Base-by-base conservation (phyloP, 1,139 yeast species). In the Sugiyamaella castrensis region DNA sequence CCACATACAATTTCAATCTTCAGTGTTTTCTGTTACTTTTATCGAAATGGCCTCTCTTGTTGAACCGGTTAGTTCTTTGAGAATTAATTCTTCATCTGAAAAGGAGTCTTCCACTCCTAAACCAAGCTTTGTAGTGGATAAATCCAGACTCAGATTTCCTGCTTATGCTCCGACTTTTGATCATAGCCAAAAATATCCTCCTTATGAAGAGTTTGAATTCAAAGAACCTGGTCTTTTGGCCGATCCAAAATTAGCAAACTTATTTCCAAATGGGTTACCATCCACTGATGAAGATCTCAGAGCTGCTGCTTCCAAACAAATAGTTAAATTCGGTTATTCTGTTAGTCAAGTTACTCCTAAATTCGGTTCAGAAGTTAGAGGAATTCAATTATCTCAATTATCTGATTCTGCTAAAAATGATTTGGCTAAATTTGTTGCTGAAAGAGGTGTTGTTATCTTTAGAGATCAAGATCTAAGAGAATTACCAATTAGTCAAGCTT, bases 401-500 rank as follows among this genome's bases (percentile, higher is more conserved):
- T 64, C 70, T 42, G 72, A 73, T 44, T 69, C 67, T 13, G 85
- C 75, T 19, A 80, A 79, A 59, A 79, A 82, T 62, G 88, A 83
- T 58, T 72, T 83, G 53, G 87, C 88, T 1, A 69, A 80, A 40
- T 71, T 74, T 36, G 84, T 79, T 41, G 87, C 84, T 27, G 77
- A 80, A 64, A 74, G 85, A 57, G 88, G 88, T 46, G 82, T 82
- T 43, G 80, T 80, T 36, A 77, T 81, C 1, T 82, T 83, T 67
- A 74, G 87, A 59, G 76, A 80, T 52, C 88, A 83, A 65, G 87
- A 84, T 59, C 74, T 84, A 55, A 76, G 77, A 45, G 70, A 72
- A 24, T 67, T 76, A 50, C 83, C 85, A 2, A 80, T 84, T 11
- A 57, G 64, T 29, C 66, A 70, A 56, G 72, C 77, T 16, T 71